Conservation (phyloP, 176 grass and related monocot genomes). For the Rhipidocladum racemiflorum region DNA sequence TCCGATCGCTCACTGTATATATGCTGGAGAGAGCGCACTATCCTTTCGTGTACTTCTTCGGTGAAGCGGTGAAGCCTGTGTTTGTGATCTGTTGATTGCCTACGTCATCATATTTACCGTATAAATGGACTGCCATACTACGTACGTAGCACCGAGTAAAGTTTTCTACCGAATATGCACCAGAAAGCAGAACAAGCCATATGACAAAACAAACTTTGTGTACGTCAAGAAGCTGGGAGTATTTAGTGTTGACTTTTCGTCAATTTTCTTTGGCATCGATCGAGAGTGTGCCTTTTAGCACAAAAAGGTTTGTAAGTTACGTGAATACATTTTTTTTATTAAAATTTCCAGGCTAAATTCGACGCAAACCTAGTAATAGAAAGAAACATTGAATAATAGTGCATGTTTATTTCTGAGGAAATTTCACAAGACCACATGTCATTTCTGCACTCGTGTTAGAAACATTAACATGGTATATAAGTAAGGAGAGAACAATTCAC, state of each 20-base stretch:
- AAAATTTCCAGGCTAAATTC: neutral
- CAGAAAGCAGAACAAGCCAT: neutral
- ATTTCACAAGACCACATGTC: neutral
- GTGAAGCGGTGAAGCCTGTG: neutral
- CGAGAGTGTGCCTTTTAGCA: neutral
- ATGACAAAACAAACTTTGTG: neutral
- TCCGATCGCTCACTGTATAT: conserved; percentile 28
- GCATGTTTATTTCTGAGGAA: neutral
- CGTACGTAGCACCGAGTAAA: neutral
- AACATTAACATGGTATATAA: neutral
- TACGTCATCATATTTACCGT: conserved; percentile 5
- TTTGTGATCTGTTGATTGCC: conserved; percentile 17
- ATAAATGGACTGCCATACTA: neutral
- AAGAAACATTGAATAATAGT: neutral
- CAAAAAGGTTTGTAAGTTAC: neutral
- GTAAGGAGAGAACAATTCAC: neutral
- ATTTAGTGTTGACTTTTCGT: neutral
- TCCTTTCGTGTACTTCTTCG: neutral
- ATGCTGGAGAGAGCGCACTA: neutral
- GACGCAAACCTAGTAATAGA: neutral
- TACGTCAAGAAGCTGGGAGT: neutral
- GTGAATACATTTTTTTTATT: neutral
- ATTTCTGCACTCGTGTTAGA: neutral
- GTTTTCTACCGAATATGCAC: neutral
- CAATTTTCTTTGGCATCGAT: neutral